A percentile compares a stretch with the other conserved stretches of the same genome.
Evolutionary conservation across 1,139 yeast genomes (phyloP).

Genomic region (Taiozyma sp.): DNA sequence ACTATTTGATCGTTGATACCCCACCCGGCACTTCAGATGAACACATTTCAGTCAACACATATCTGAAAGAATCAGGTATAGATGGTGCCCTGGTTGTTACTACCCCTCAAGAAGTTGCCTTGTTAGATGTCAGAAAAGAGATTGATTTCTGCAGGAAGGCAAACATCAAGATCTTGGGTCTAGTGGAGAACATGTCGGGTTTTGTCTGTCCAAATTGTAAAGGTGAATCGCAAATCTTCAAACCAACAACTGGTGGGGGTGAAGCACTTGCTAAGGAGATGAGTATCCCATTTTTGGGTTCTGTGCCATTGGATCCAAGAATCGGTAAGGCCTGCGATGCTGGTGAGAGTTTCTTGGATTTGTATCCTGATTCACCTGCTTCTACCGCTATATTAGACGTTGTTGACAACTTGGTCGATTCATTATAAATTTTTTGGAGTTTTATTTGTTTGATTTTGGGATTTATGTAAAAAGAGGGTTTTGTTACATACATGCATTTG

Average conservation of each 20-base stretch:
- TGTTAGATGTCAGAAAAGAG: conserved; percentile 92
- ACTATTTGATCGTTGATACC: conserved; percentile 87
- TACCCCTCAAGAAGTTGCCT: conserved; percentile 96
- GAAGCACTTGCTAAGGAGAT: conserved; percentile 73
- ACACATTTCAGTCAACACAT: conserved; percentile 84
- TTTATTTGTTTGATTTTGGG: not conserved
- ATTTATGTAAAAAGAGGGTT: not conserved
- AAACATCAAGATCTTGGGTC: conserved; percentile 74
- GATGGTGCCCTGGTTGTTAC: conserved; percentile 96
- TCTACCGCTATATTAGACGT: conserved; percentile 81
- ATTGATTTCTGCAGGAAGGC: conserved; percentile 94
- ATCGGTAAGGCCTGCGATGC: conserved; percentile 84
- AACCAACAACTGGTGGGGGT: conserved; percentile 98
- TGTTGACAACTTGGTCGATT: conserved; percentile 46
- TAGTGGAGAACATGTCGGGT: conserved; percentile 98
- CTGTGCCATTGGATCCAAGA: conserved; percentile 94
- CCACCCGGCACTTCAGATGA: conserved; percentile 99
- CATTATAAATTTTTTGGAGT: conserved; percentile 1
- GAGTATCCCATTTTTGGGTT: conserved; percentile 73
- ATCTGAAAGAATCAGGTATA: conserved; percentile 83
- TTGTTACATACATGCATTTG: not conserved
- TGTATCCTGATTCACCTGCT: conserved; percentile 90
- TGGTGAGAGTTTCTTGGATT: conserved; percentile 83
- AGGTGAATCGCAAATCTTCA: conserved; percentile 85
- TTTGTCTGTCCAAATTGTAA: conserved; percentile 95